Base-by-base conservation (phyloP, 169 alveolate species). In the Miamiensis avidus region DNA sequence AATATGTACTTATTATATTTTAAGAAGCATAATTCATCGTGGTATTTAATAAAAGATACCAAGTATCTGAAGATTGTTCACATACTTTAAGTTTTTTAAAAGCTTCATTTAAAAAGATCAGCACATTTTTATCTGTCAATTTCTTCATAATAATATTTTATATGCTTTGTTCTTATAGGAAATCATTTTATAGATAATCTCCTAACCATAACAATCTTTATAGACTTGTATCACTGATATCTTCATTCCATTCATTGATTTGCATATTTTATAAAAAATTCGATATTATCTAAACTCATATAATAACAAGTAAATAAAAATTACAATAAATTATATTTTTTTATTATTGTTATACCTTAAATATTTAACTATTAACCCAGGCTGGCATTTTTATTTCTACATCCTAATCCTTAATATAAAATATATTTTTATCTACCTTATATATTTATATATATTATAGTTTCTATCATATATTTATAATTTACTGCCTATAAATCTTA, bases 11-110 rank as follows among this genome's bases (percentile, higher is more conserved):
- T 16, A 81, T 29, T 64, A 86, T 69, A 86, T 81, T 81, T 33
- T 82, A 81, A 26, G 90, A 86, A 1, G 90, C 81, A 32, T 34
- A 86, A 27, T 86, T 86, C 90, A 86, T 86, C 29, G 87, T 74
- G 1, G 78, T 81, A 81, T 86, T 86, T 33, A 86, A 65, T 79
- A 86, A 72, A 83, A 74, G 29, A 75, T 86, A 86, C 90, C 90
- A 86, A 1, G 81, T 81, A 49, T 86, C 90, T 29, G 78, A 79
- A 1, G 86, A 77, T 75, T 79, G 83, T 75, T 86, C 90, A 75
- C 90, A 86, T 0, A 87, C 90, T 64, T 86, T 86, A 75, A 86
- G 31, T 76, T 86, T 86, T 77, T 86, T 86, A 77, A 86, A 86
- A 31, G 90, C 90, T 69, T 86, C 90, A 81, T 86, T 86, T 29